These are phyloP conservation scores for Solanum sejunctum DNA, from an alignment of 257 asterid species.

Conservation along the genomic window DNA sequence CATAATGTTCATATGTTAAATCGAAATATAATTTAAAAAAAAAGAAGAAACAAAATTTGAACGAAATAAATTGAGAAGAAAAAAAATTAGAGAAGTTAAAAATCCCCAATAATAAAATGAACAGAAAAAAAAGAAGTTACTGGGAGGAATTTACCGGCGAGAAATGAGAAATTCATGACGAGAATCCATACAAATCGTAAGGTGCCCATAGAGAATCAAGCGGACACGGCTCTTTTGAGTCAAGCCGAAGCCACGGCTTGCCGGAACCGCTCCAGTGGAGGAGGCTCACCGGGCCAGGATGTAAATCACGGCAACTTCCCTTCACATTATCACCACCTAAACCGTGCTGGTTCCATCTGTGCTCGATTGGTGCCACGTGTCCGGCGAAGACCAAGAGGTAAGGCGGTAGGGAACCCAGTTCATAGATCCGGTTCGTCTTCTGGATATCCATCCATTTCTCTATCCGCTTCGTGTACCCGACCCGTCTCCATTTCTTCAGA, in stretches of 20 bases:
- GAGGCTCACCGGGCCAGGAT: constrained; percentile 82
- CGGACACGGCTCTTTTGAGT: constrained; percentile 63
- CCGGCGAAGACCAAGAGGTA: constrained; percentile 75
- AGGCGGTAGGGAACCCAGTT: constrained; percentile 87
- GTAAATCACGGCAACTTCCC: constrained; percentile 86
- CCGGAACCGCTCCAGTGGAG: constrained; percentile 97
- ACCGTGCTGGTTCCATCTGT: constrained; percentile 92
- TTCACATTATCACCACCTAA: constrained; percentile 80
- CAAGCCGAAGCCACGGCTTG: constrained; percentile 89
- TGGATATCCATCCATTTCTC: constrained; percentile 97
- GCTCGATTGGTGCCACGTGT: constrained; percentile 87
- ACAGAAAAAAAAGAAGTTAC: constrained; percentile 1
- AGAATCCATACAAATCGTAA: constrained; percentile 53
- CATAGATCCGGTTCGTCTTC: constrained; percentile 74
- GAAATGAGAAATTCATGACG: constrained; percentile 11
- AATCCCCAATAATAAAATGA: neutral
- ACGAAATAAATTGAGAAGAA: constrained; percentile 10
- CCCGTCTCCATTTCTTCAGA: constrained; percentile 71
- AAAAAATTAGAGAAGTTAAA: constrained; percentile 4
- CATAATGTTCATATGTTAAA: constrained; percentile 22
- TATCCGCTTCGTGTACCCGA: constrained; percentile 61
- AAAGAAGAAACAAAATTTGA: constrained; percentile 7
- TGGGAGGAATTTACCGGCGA: constrained; percentile 49
- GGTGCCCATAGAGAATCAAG: constrained; percentile 81
- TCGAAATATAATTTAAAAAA: constrained; percentile 1